phyloP scores from a whole-genome alignment of 2,329 filamentous ascomycete species.

The Talaromyces sp. region DNA sequence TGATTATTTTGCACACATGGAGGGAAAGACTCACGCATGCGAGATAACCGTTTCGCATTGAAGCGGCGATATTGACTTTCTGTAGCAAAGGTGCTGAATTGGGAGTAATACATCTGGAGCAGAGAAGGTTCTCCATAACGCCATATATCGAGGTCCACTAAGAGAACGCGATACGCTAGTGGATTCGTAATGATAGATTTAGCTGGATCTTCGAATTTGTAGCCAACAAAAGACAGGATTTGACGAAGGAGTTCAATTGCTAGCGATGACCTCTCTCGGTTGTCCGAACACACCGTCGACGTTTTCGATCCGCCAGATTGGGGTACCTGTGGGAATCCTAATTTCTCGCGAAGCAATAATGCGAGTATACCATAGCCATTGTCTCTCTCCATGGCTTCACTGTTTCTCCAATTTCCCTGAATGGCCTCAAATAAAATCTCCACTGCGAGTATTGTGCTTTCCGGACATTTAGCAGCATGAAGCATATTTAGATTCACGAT shows the following conservation, averaged over 20 bases:
- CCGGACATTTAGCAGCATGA: conserved; percentile 67
- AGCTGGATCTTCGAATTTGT: conserved; percentile 72
- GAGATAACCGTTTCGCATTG: conserved; percentile 78
- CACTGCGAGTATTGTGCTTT: conserved; percentile 71
- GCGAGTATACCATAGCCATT: conserved; percentile 89
- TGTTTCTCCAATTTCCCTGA: conserved; percentile 91
- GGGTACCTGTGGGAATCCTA: conserved; percentile 43
- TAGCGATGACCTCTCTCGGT: conserved; percentile 51
- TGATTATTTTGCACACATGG: background rate
- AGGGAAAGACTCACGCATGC: conserved; percentile 70
- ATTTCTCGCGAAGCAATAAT: conserved; percentile 77
- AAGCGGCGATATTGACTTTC: conserved; percentile 90
- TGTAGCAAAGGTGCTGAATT: conserved; percentile 84
- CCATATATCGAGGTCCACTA: conserved; percentile 95
- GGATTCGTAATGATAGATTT: conserved; percentile 95
- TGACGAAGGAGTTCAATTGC: conserved; percentile 65
- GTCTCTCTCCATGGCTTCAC: conserved; percentile 94
- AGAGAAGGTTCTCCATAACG: conserved; percentile 71
- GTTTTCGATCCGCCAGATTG: conserved; percentile 43
- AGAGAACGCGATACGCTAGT: conserved; percentile 82
- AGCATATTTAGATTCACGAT: conserved; percentile 80
- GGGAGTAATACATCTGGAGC: conserved; percentile 86
- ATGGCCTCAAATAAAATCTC: conserved; percentile 83
- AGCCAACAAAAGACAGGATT: conserved; percentile 83
- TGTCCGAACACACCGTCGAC: conserved; percentile 33